Evolutionary conservation across 2,329 filamentous ascomycete species (phyloP).

Genomic region (Calonectria hongkongensis): DNA sequence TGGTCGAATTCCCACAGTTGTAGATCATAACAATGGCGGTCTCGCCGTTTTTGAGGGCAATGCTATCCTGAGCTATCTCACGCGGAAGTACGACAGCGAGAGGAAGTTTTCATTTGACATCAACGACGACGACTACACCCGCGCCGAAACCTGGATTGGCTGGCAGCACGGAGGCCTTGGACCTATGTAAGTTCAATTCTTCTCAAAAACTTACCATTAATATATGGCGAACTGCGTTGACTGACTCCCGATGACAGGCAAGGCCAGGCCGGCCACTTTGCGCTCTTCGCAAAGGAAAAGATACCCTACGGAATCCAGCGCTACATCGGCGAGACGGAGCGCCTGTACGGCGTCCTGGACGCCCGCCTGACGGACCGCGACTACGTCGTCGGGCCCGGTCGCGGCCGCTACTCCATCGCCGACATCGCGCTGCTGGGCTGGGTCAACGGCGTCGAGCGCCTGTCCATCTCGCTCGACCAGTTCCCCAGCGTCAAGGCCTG

Average conservation of each 20-base stretch:
- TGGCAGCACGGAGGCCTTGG: slow-evolving; percentile 86
- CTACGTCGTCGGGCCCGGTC: slow-evolving; percentile 71
- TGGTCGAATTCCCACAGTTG: slow-evolving; percentile 78
- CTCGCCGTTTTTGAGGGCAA: slow-evolving; percentile 84
- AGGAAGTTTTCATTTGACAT: slow-evolving; percentile 60
- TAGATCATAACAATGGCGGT: slow-evolving; percentile 78
- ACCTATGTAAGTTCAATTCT: slow-evolving; percentile 67
- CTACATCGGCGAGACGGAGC: slow-evolving; percentile 84
- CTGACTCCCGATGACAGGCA: slow-evolving; percentile 70
- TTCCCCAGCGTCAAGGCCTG: slow-evolving; percentile 85
- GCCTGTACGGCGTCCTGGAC: slow-evolving; percentile 84
- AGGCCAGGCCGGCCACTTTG: slow-evolving; percentile 85
- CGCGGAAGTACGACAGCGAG: slow-evolving; percentile 82
- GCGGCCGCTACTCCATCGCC: slow-evolving; percentile 77
- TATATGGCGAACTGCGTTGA: neutral
- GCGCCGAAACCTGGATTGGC: slow-evolving; percentile 71
- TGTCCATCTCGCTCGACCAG: slow-evolving; percentile 68
- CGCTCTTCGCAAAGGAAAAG: slow-evolving; percentile 78
- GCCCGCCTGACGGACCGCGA: slow-evolving; percentile 74
- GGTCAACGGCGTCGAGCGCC: slow-evolving; percentile 70
- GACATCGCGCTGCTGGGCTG: slow-evolving; percentile 85
- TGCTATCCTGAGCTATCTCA: slow-evolving; percentile 84
- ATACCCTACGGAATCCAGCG: slow-evolving; percentile 83
- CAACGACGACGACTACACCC: slow-evolving; percentile 62
- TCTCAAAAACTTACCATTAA: neutral